Evolutionary conservation across 1,139 yeast genomes (phyloP), one percentile per base, ranked within the genome.

Genomic region (Kodamaea fungicola): DNA sequence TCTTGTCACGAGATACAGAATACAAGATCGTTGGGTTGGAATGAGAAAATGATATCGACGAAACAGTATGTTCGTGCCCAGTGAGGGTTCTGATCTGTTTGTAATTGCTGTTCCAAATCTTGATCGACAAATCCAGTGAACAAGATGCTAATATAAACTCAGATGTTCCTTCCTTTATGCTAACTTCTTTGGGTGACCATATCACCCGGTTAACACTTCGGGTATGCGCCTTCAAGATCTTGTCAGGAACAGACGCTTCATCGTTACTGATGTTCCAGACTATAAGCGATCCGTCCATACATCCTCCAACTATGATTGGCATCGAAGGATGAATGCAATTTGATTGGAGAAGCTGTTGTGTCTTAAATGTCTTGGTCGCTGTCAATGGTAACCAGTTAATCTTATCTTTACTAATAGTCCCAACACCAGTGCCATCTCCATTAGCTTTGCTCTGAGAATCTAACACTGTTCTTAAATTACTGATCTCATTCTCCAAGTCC

Each of bases 11-110:
- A 2, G 96, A 86, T 12, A 82, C 87, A 3, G 90, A 80, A 35
- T 84, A 77, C 19, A 88, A 57, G 1, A 60, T 46, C 22, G 57
- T 51, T 2, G 75, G 71, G 24, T 73, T 65, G 5, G 51, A 37
- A 4, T 43, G 50, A 2, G 72, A 64, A 55, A 85, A 83, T 21
- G 67, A 64, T 8, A 87, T 64, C 1, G 80, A 67, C 0, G 95
- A 84, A 0, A 90, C 80, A 2, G 94, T 80, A 57, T 89, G 96
- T 44, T 89, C 95, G 59, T 90, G 97, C n/a, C 97, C 97, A 1
- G 80, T 64, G 13, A 90, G 62, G 0, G 89, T 80, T 33, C 88
- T 70, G 2, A 80, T 58, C 35, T 83, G 80, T 33, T 71, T 70
- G 49, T 76, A 76, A 13, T 67, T 59, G 7, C 69, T 59, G 49